Evolutionary conservation across 2,329 filamentous ascomycete species (phyloP), one percentile per base, ranked within the genome.

Genomic region (Ophiocordyceps camponoti-leonardi): DNA sequence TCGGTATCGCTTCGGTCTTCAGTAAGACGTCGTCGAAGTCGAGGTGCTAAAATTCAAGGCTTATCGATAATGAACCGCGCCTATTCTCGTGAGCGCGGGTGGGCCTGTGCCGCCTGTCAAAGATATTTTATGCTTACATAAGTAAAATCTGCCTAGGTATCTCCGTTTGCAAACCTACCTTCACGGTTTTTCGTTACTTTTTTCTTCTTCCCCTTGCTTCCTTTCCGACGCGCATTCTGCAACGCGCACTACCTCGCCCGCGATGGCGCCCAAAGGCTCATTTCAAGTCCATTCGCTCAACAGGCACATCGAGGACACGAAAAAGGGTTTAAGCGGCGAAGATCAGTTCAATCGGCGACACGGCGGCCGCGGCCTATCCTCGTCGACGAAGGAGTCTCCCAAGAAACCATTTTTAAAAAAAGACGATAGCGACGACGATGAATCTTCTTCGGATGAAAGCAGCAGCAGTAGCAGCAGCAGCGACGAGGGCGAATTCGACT

Each of bases 301-400:
- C 49, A 56, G 62, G 52, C 61, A 64, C 51, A 59, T 65, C 31
- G 59, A 60, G 47, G 58, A 63, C 44, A 58, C 58, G n/a, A 55
- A 61, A 33, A 65, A 61, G 50, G 58, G 58, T 46, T 48, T 61
- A 40, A 59, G 53, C 40, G 56, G 58, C 31, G 56, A 58, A 20
- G 50, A 58, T 30, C 57, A 60, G 52, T 58, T 52, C 52, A 65
- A 61, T 49, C 57, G 54, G 33, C 54, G 53, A 20, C 51, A 51
- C 35, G 52, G 42, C 45, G 46, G 14, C 45, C 53, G 52, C 46
- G 49, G n/a, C 47, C 61, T 47, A 66, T 65, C 50, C 58, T 57
- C 46, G 54, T 58, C 40, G 33, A 52, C 11, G 51, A 49, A 2
- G 44, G 16, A 14, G 13, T 13, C 48, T 14, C 28, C 45, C 42